Evolutionary conservation across 768 basidiomycete genomes (phyloP).

Genomic region (Pleurotus citrinopileatus): DNA sequence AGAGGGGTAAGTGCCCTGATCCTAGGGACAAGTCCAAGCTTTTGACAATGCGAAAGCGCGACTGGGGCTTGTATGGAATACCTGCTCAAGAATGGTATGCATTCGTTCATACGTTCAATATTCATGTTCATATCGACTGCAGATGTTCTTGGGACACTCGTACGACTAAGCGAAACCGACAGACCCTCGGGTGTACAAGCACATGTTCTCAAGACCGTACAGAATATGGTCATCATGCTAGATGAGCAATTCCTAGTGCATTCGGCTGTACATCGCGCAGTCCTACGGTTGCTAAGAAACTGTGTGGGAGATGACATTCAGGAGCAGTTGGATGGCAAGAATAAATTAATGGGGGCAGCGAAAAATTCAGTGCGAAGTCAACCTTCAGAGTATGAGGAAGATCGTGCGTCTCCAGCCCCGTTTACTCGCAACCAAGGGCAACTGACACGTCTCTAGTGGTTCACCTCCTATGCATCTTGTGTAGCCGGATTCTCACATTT

Average conservation of each 20-base stretch:
- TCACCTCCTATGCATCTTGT: conserved; percentile 86
- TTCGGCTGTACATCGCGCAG: conserved; percentile 85
- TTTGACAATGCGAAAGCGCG: conserved; percentile 43
- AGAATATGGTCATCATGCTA: conserved; percentile 87
- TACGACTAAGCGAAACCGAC: conserved; percentile 81
- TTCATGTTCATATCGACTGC: conserved; percentile 10
- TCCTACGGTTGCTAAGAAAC: conserved; percentile 77
- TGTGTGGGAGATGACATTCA: conserved; percentile 93
- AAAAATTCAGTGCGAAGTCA: conserved; percentile 60
- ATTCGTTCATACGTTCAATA: background rate
- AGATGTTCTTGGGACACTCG: conserved; percentile 86
- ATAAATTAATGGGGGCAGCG: conserved; percentile 81
- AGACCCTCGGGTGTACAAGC: conserved; percentile 89
- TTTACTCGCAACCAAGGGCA: too few relatives aligned
- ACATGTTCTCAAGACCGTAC: conserved; percentile 81
- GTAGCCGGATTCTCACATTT: conserved; percentile 87
- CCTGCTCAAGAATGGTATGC: conserved; percentile 79
- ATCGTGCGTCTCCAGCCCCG: conserved; percentile 53
- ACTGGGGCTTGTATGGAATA: conserved; percentile 92
- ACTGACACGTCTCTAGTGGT: conserved; percentile 54
- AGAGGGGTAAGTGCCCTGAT: conserved; percentile 65
- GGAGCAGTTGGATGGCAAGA: conserved; percentile 79
- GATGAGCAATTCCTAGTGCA: conserved; percentile 95
- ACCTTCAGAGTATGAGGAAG: conserved; percentile 89
- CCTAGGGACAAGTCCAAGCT: background rate